Evolutionary conservation across 2,329 filamentous ascomycete species (phyloP).

Genomic region (Venturia aucupariae): DNA sequence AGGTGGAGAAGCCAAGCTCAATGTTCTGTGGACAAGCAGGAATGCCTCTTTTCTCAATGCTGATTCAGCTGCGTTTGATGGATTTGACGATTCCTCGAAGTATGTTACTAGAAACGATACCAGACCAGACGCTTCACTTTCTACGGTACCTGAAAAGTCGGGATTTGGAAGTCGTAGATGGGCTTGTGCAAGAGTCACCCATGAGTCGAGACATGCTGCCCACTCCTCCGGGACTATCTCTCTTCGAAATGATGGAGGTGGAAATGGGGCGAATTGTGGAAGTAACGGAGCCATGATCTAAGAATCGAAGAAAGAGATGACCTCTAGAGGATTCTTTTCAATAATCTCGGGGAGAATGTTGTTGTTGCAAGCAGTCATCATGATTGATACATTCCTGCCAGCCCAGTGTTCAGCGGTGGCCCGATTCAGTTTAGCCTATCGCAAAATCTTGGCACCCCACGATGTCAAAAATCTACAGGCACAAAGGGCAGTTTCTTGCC

Average conservation of each 20-base stretch:
- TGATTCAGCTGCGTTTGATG: slow-evolving; percentile 20
- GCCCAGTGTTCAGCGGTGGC: neutral
- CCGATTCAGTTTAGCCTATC: neutral
- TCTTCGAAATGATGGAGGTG: slow-evolving; percentile 54
- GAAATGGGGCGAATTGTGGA: slow-evolving; percentile 63
- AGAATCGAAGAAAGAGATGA: neutral
- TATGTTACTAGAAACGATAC: slow-evolving; percentile 58
- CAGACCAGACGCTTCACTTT: slow-evolving; percentile 48
- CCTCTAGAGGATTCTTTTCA: neutral
- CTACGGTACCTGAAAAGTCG: slow-evolving; percentile 44
- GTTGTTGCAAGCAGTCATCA: neutral
- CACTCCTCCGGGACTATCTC: slow-evolving; percentile 63
- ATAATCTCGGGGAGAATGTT: neutral
- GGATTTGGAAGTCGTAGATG: slow-evolving; percentile 51
- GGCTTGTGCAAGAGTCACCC: slow-evolving; percentile 58
- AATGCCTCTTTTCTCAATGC: slow-evolving; percentile 56
- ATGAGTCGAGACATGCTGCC: slow-evolving; percentile 67
- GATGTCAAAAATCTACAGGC: neutral
- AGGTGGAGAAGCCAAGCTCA: slow-evolving; percentile 40
- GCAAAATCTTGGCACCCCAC: slow-evolving; percentile 3
- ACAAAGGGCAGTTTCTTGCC: neutral
- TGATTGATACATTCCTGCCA: neutral
- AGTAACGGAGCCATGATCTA: neutral
- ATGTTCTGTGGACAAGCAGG: slow-evolving; percentile 50
- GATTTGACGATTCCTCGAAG: slow-evolving; percentile 42